Evolutionary conservation across 2,329 filamentous ascomycete species (phyloP).

Genomic region (Onygenales sp.): DNA sequence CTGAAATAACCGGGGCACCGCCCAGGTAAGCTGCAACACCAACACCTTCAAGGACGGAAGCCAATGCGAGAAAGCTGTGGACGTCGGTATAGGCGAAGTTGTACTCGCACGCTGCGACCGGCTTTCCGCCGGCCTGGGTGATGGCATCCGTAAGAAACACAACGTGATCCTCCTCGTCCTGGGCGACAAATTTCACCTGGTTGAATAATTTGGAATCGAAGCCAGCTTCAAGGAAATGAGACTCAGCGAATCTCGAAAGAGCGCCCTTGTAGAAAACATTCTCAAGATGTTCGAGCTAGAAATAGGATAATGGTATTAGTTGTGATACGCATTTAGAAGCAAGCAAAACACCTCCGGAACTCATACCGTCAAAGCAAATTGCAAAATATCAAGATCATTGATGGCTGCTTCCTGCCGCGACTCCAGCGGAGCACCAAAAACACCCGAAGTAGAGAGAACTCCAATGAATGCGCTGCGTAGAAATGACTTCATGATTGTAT

Average conservation of each 20-base stretch:
- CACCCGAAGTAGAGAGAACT: conserved; percentile 6
- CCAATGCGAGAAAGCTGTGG: conserved; percentile 42
- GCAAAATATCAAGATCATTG: conserved; percentile 12
- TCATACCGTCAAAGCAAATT: conserved; percentile 13
- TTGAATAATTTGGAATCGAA: conserved; percentile 45
- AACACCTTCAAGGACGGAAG: conserved; percentile 48
- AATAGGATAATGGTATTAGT: not conserved
- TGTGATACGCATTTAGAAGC: not conserved
- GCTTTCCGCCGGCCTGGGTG: conserved; percentile 36
- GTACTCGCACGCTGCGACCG: conserved; percentile 49
- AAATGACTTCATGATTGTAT: conserved; percentile 10
- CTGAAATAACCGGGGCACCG: conserved; percentile 49
- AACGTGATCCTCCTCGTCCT: conserved; percentile 52
- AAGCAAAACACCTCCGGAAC: not conserved
- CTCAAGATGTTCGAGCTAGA: conserved; percentile 47
- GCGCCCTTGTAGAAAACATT: conserved; percentile 54
- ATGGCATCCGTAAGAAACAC: conserved; percentile 43
- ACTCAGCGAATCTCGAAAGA: conserved; percentile 46
- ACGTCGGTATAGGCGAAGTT: conserved; percentile 42
- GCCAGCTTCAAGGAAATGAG: conserved; percentile 45
- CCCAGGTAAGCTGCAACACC: conserved; percentile 54
- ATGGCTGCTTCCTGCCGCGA: conserved; percentile 2
- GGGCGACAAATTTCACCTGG: conserved; percentile 47
- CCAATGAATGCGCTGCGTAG: conserved; percentile 6
- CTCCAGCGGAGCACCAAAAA: conserved; percentile 6